These are phyloP conservation scores for Coemansia sp. DNA, from an alignment of 192 early-diverging fungal genomes.

Conservation along the genomic window DNA sequence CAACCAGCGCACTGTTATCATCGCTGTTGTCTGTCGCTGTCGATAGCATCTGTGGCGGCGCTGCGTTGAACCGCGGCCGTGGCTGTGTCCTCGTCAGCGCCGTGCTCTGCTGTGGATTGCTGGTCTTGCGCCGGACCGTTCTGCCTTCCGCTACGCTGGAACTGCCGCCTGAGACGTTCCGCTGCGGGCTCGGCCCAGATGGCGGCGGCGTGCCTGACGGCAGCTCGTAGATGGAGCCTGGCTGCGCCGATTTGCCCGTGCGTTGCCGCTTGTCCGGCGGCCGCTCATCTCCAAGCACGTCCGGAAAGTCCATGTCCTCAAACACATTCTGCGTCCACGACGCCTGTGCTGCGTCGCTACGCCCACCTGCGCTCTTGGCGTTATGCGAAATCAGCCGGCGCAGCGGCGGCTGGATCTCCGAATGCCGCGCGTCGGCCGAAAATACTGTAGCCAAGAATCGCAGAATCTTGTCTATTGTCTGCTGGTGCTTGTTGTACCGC, in stretches of 20 bases:
- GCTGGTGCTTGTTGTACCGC: conserved; percentile 82
- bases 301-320: conserved; percentile 36
- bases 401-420: conserved; percentile 37
- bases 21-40: not conserved
- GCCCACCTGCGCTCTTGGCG: not conserved
- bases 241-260: not conserved
- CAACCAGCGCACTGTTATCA: not conserved
- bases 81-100: conserved; percentile 25
- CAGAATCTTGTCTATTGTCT: conserved; percentile 91
- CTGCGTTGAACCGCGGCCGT: conserved; percentile 1
- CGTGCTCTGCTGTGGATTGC: conserved; percentile 10
- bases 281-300: conserved; percentile 5
- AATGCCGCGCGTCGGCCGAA: conserved; percentile 49
- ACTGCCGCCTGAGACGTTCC: not conserved
- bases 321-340: conserved; percentile 23
- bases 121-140: conserved; percentile 20
- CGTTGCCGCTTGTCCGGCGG: conserved; percentile 33
- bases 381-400: conserved; percentile 42
- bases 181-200: not conserved
- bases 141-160: not conserved
- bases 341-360: conserved; percentile 4
- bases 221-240: conserved; percentile 17
- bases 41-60: not conserved
- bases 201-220: conserved; percentile 10
- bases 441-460: conserved; percentile 88